Percentiles rank a stretch among this genome's conserved stretches.
phyloP scores from a whole-genome alignment of 129 eudicot species.

The Flaveria linearis region DNA sequence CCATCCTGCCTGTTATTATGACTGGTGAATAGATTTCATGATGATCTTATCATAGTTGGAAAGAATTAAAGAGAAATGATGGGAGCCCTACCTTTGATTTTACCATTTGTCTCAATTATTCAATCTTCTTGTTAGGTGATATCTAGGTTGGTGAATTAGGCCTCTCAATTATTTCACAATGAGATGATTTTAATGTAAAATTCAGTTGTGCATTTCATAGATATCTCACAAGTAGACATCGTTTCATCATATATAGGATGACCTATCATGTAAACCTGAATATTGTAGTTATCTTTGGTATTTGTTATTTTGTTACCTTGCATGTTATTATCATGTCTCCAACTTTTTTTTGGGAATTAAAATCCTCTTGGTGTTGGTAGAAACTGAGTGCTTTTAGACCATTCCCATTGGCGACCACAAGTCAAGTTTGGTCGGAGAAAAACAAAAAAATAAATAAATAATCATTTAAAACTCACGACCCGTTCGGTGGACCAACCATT shows the following conservation, averaged over 20 bases:
- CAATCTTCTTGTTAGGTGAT: neutral
- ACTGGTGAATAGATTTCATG: too few species aligned
- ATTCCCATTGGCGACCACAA: too few species aligned
- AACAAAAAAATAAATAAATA: too few species aligned
- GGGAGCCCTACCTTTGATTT: too few species aligned
- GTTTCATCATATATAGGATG: neutral
- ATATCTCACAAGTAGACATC: neutral
- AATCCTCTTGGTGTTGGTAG: neutral
- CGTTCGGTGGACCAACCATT: too few species aligned
- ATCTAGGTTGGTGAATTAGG: neutral
- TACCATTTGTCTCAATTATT: neutral
- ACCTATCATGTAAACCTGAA: neutral
- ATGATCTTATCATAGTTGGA: neutral
- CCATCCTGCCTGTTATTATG: neutral
- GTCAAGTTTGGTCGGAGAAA: too few species aligned
- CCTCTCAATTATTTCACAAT: neutral
- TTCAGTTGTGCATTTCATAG: neutral
- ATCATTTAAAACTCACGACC: too few species aligned
- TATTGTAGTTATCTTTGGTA: slow-evolving; percentile 1
- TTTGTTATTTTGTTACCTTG: neutral
- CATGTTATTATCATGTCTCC: neutral
- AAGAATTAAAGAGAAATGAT: neutral
- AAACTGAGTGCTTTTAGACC: neutral
- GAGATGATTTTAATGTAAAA: neutral
- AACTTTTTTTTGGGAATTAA: neutral